These are phyloP conservation scores for Juncus inflexus DNA, from an alignment of 176 grass and related monocot genomes.

Conservation along the genomic window DNA sequence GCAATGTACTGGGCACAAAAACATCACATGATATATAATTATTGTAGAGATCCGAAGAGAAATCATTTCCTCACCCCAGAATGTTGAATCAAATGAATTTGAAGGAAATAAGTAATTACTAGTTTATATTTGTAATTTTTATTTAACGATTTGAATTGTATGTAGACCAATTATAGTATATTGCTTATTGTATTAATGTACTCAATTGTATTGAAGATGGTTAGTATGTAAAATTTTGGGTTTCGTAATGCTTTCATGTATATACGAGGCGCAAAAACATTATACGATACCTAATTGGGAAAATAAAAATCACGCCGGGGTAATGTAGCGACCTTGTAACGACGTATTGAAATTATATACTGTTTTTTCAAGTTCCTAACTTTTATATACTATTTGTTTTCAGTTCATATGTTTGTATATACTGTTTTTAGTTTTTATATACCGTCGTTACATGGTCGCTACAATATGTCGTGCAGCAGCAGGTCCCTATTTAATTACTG, in stretches of 20 bases:
- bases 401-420: too few relatives aligned
- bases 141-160: conserved; percentile 11
- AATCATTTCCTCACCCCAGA: conserved; percentile 47
- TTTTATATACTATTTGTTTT: too few relatives aligned
- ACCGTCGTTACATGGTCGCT: too few relatives aligned
- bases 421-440: too few relatives aligned
- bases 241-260: not conserved
- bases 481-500: too few relatives aligned
- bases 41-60: conserved; percentile 48
- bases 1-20: conserved; percentile 61
- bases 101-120: not conserved
- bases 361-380: too few relatives aligned
- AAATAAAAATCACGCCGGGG: too few relatives aligned
- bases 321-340: too few relatives aligned
- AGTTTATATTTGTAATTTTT: conserved; percentile 23
- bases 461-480: too few relatives aligned
- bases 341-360: too few relatives aligned
- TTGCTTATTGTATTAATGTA: not conserved
- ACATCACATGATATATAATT: conserved; percentile 57
- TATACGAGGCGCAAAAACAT: too few relatives aligned
- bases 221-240: not conserved
- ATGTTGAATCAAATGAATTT: conserved; percentile 19
- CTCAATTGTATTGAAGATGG: not conserved
- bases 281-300: too few relatives aligned
- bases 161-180: conserved; percentile 22